Percentiles rank a stretch among this genome's conserved stretches.
phyloP scores from a whole-genome alignment of 148 eudicot species.

The Nepenthes gracilis region DNA sequence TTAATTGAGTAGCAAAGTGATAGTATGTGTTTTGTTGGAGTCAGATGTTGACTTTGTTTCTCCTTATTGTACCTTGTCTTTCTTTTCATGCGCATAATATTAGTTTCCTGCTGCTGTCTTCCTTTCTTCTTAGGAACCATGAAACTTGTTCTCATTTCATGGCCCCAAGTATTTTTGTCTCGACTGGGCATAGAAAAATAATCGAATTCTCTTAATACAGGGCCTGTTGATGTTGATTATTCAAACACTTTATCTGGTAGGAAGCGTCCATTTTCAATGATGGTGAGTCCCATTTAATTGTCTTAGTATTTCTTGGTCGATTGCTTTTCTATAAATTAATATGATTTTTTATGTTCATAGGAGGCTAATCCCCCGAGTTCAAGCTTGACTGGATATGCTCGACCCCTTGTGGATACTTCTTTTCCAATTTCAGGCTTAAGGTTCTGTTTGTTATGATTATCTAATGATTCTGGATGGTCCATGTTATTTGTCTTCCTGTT shows the following conservation, averaged over 20 bases:
- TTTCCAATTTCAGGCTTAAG: slow-evolving; percentile 16
- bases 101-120: no score
- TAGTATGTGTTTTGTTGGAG: no score
- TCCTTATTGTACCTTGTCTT: no score
- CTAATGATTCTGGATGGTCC: no score
- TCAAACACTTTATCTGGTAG: slow-evolving; percentile 12
- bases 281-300: slow-evolving; percentile 10
- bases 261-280: slow-evolving; percentile 18
- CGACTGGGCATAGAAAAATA: no score
- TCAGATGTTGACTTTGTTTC: no score
- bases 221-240: slow-evolving; percentile 12
- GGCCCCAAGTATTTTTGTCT: no score
- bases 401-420: slow-evolving; percentile 15
- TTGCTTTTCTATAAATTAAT: neutral
- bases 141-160: no score
- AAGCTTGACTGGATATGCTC: slow-evolving; percentile 17
- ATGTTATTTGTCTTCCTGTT: no score
- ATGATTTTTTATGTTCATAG: slow-evolving; percentile 8
- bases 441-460: slow-evolving; percentile 4
- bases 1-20: no score
- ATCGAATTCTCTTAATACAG: neutral
- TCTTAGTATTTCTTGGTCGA: neutral
- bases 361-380: slow-evolving; percentile 19
- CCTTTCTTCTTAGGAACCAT: no score
- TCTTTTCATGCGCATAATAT: no score